Evolutionary conservation across 2,329 filamentous ascomycete species (phyloP).

Genomic region (Paramyrothecium roridum): DNA sequence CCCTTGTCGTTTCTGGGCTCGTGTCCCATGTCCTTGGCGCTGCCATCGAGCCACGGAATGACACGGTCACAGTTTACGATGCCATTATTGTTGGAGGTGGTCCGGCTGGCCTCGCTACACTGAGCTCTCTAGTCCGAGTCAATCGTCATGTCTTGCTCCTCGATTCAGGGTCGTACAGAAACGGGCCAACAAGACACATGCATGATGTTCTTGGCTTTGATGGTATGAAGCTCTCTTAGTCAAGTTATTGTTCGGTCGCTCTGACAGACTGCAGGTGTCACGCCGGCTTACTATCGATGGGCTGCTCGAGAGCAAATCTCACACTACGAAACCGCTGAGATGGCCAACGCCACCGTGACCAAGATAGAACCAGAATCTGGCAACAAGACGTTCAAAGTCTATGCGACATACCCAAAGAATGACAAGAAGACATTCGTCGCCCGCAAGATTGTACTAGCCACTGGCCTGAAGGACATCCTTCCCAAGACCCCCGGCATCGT

Average conservation of each 20-base stretch:
- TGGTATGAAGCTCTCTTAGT: slow-evolving; percentile 33
- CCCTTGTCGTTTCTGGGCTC: slow-evolving; percentile 7
- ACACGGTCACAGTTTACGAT: slow-evolving; percentile 37
- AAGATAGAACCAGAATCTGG: slow-evolving; percentile 34
- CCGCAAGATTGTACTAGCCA: slow-evolving; percentile 55
- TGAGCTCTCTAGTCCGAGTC: slow-evolving; percentile 58
- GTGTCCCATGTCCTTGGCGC: slow-evolving; percentile 10
- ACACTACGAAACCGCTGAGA: slow-evolving; percentile 45
- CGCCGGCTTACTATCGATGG: slow-evolving; percentile 51
- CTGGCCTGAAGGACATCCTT: slow-evolving; percentile 53
- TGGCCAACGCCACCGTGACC: slow-evolving; percentile 51
- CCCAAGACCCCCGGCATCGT: slow-evolving; percentile 51
- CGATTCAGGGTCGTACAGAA: slow-evolving; percentile 58
- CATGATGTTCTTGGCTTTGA: slow-evolving; percentile 61
- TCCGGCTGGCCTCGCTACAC: slow-evolving; percentile 49
- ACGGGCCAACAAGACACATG: slow-evolving; percentile 52
- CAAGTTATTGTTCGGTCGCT: neutral
- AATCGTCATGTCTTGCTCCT: slow-evolving; percentile 52
- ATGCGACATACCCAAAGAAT: slow-evolving; percentile 12
- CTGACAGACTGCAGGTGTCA: slow-evolving; percentile 40
- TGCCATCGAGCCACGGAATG: slow-evolving; percentile 6
- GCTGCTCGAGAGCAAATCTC: slow-evolving; percentile 50
- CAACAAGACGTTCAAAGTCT: slow-evolving; percentile 44
- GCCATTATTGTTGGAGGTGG: slow-evolving; percentile 57
- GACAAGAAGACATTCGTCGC: slow-evolving; percentile 34